Percentiles rank a stretch among this genome's conserved stretches.
Conservation (phyloP, 2,329 filamentous ascomycete species). For the Acrodontium crateriforme region DNA sequence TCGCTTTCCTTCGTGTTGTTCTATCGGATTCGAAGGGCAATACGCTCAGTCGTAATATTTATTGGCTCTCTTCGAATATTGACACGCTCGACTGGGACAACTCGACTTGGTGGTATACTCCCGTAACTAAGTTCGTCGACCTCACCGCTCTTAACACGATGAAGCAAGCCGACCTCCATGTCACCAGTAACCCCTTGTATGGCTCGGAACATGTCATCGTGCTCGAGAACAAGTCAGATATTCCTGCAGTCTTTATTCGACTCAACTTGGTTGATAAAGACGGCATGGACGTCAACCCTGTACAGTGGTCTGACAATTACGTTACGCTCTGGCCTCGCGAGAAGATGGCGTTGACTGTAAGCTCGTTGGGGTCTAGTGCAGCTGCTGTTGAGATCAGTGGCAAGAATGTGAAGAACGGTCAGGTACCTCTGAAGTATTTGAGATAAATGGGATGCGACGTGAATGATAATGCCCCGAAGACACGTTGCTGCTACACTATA, state of each 20-base stretch:
- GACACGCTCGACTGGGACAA: conserved; percentile 4
- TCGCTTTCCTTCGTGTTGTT: conserved; percentile 5
- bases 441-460: no score
- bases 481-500: no score
- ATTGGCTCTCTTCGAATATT: conserved; percentile 2
- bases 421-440: no score
- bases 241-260: conserved; percentile 4
- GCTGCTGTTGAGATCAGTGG: conserved; percentile 4
- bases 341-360: conserved; percentile 1
- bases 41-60: conserved; percentile 4
- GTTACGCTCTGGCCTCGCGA: conserved; percentile 3
- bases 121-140: conserved; percentile 2
- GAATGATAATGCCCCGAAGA: no score
- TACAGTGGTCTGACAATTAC: conserved; percentile 5
- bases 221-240: conserved; percentile 1
- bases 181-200: conserved; percentile 1
- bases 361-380: neutral
- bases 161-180: conserved; percentile 1
- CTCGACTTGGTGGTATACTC: conserved; percentile 5
- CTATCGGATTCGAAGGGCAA: neutral
- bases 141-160: conserved; percentile 1
- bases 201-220: conserved; percentile 1
- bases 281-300: conserved; percentile 3
- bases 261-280: conserved; percentile 3
- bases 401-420: no score